Evolutionary conservation across 495 filamentous ascomycete genomes (phyloP).

Genomic region (Trichoderma asperelloides): DNA sequence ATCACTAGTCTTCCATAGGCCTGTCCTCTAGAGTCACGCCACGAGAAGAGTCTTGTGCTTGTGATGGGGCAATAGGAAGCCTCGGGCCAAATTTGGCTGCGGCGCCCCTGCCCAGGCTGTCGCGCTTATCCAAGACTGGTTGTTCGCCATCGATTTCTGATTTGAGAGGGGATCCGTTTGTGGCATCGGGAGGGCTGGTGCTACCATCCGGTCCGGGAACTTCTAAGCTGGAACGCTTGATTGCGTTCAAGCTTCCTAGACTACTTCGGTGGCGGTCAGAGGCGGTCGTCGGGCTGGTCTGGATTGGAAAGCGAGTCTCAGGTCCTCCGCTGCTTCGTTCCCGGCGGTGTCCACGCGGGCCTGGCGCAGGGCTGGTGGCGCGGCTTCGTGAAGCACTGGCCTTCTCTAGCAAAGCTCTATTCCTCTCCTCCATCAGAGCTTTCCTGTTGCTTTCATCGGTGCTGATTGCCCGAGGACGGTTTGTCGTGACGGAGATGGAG

Average conservation of each 20-base stretch:
- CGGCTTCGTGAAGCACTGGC: slow-evolving; percentile 50
- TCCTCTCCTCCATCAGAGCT: slow-evolving; percentile 84
- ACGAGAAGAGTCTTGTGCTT: slow-evolving; percentile 17
- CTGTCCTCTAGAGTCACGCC: slow-evolving; percentile 75
- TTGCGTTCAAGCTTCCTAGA: slow-evolving; percentile 20
- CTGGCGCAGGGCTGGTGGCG: slow-evolving; percentile 64
- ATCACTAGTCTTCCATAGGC: slow-evolving; percentile 31
- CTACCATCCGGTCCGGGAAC: slow-evolving; percentile 34
- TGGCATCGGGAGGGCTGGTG: slow-evolving; percentile 22
- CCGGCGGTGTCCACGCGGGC: slow-evolving; percentile 51
- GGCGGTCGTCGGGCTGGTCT: slow-evolving; percentile 51
- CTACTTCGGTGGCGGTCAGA: slow-evolving; percentile 40
- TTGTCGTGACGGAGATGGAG: slow-evolving; percentile 37
- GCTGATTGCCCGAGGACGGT: slow-evolving; percentile 78
- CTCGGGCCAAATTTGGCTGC: slow-evolving; percentile 35
- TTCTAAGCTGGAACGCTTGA: slow-evolving; percentile 36
- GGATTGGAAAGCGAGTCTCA: slow-evolving; percentile 79
- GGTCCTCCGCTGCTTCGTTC: slow-evolving; percentile 75
- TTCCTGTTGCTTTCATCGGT: slow-evolving; percentile 95
- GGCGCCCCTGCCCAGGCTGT: slow-evolving; percentile 40
- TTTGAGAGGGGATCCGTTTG: slow-evolving; percentile 1
- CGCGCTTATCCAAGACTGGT: slow-evolving; percentile 34
- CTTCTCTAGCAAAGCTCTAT: slow-evolving; percentile 68
- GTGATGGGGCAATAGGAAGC: slow-evolving; percentile 25
- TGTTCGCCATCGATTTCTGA: slow-evolving; percentile 32